A percentile compares a stretch with the other conserved stretches of the same genome.
phyloP scores from a whole-genome alignment of 2,329 filamentous ascomycete genomes.

The Pseudogymnoascus sp. region DNA sequence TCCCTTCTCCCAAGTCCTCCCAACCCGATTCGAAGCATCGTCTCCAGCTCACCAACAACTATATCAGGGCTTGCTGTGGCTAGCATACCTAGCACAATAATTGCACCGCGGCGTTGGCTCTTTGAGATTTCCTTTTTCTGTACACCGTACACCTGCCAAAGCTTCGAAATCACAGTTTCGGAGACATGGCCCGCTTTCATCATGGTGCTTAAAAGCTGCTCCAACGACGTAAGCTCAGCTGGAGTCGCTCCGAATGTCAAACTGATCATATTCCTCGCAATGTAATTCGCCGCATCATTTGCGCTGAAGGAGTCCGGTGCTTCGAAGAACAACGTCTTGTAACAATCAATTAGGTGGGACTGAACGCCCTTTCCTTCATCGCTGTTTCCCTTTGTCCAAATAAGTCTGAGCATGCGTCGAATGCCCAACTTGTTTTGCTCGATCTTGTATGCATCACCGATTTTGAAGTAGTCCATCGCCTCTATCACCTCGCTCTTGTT shows the following conservation, averaged over 20 bases:
- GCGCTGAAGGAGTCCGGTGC: slow-evolving; percentile 80
- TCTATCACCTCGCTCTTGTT: slow-evolving; percentile 99
- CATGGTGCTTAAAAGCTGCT: slow-evolving; percentile 94
- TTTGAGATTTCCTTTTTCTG: slow-evolving; percentile 90
- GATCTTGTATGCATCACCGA: slow-evolving; percentile 92
- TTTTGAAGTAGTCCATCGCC: slow-evolving; percentile 96
- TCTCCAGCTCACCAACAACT: slow-evolving; percentile 89
- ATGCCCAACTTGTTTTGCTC: slow-evolving; percentile 90
- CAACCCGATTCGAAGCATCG: slow-evolving; percentile 84
- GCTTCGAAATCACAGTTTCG: slow-evolving; percentile 78
- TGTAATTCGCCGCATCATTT: slow-evolving; percentile 90
- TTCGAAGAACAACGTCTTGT: slow-evolving; percentile 92
- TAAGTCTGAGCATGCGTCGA: slow-evolving; percentile 87
- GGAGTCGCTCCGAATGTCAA: slow-evolving; percentile 92
- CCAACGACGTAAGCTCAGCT: slow-evolving; percentile 88
- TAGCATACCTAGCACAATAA: slow-evolving; percentile 96
- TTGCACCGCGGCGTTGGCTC: slow-evolving; percentile 82
- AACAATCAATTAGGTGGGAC: slow-evolving; percentile 92
- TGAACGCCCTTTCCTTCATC: slow-evolving; percentile 98
- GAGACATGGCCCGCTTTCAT: slow-evolving; percentile 88
- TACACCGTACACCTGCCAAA: slow-evolving; percentile 97
- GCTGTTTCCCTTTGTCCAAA: slow-evolving; percentile 99
- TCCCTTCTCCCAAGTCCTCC: slow-evolving; percentile 74
- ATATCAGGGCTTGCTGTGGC: slow-evolving; percentile 89
- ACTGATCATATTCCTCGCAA: slow-evolving; percentile 98